These are phyloP conservation scores for Ophiostoma novo-ulmi DNA, from an alignment of 2,329 filamentous ascomycete species.

Conservation along the genomic window DNA sequence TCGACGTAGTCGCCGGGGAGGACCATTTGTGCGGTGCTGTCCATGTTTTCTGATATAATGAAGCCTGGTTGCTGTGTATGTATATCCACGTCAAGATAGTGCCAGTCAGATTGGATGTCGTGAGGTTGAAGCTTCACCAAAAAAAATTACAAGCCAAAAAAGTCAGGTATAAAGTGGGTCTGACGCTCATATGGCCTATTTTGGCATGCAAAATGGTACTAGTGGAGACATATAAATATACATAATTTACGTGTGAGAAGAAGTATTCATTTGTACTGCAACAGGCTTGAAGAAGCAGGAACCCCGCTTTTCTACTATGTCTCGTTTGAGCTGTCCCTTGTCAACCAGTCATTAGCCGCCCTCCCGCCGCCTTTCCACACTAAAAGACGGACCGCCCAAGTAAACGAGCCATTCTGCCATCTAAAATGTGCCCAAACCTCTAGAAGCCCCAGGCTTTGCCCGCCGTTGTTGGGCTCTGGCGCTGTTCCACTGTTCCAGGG, in stretches of 20 bases:
- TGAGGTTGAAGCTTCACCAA: background rate
- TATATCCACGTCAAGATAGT: background rate
- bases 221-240: background rate
- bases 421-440: background rate
- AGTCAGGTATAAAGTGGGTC: background rate
- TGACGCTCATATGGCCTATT: background rate
- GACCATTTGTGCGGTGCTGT: conserved; percentile 39
- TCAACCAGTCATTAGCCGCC: conserved; percentile 9
- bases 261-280: background rate
- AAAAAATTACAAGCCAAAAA: background rate
- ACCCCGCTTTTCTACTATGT: background rate
- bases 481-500: background rate
- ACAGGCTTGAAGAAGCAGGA: background rate
- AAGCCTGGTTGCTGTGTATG: background rate
- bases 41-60: background rate
- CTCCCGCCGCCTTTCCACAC: background rate
- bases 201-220: background rate
- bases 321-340: background rate
- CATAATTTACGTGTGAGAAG: no score
- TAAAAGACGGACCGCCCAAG: background rate
- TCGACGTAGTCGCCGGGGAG: conserved; percentile 78
- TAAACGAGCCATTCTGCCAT: background rate
- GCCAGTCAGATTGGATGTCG: background rate
- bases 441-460: background rate
- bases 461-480: conserved; percentile 6